Evolutionary conservation across 2,329 filamentous ascomycete genomes (phyloP).

Genomic region (Ophiocordyceps robertsii): DNA sequence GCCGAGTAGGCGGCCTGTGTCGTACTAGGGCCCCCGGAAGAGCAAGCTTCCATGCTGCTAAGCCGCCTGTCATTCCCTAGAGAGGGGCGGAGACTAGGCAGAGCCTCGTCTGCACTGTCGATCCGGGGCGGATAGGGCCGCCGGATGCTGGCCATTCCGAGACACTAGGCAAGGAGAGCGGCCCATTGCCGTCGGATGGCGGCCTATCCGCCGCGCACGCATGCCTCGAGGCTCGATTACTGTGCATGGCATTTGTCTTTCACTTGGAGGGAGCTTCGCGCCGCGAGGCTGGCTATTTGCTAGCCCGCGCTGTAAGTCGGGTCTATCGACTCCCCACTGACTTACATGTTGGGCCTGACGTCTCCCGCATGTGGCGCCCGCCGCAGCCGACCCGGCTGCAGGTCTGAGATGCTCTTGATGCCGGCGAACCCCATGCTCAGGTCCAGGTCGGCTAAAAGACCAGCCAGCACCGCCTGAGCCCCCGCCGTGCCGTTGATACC

Average conservation of each 20-base stretch:
- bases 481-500: slow-evolving; percentile 26
- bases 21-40: no score
- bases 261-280: no score
- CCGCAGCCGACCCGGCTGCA: slow-evolving; percentile 20
- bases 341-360: slow-evolving; percentile 16
- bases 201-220: not conserved
- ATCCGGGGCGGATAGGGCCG: not conserved
- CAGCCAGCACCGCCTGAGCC: slow-evolving; percentile 38
- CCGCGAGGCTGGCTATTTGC: no score
- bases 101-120: not conserved
- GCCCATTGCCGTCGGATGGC: no score
- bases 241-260: no score
- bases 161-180: not conserved
- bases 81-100: no score
- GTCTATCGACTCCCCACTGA: not conserved
- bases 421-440: slow-evolving; percentile 42
- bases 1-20: no score
- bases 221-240: not conserved
- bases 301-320: no score
- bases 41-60: no score
- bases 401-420: slow-evolving; percentile 26
- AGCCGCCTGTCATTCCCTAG: no score
- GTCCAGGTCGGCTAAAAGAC: slow-evolving; percentile 29
- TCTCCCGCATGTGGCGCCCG: slow-evolving; percentile 19
- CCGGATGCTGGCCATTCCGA: not conserved